A percentile compares a stretch with the other conserved stretches of the same genome.
Evolutionary conservation across 352 stramenopile species (phyloP).

Genomic region (Pilasporangium apinafurcum): DNA sequence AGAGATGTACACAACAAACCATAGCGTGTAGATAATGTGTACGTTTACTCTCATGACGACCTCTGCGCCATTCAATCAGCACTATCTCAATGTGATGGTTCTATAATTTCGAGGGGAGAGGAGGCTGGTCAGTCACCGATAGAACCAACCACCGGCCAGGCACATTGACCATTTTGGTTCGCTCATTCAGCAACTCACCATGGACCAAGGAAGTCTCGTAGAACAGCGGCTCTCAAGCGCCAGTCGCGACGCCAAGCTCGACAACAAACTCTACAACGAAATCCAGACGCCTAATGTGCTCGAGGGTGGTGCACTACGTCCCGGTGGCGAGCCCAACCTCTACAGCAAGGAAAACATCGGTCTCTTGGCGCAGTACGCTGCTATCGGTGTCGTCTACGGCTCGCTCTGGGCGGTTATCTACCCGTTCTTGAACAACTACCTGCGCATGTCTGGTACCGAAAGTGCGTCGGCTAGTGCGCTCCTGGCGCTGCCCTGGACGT

Average conservation of each 20-base stretch:
- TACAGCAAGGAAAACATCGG: constrained; percentile 32
- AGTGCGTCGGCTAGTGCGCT: constrained; percentile 33
- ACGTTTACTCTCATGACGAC: too few relatives aligned
- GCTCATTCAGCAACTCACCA: constrained; percentile 6
- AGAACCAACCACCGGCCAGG: background rate
- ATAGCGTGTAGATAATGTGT: background rate
- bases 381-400: constrained; percentile 39
- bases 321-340: constrained; percentile 20
- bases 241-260: background rate
- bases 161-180: background rate
- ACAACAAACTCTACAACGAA: constrained; percentile 7
- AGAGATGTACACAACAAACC: background rate
- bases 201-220: constrained; percentile 11
- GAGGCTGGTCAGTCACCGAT: background rate
- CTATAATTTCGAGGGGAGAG: background rate
- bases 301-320: constrained; percentile 32
- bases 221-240: constrained; percentile 12
- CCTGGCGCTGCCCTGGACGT: constrained; percentile 66
- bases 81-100: background rate
- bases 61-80: too few relatives aligned
- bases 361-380: constrained; percentile 42
- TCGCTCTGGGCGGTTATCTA: constrained; percentile 35
- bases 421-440: constrained; percentile 45
- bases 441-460: constrained; percentile 35
- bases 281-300: constrained; percentile 19